Evolutionary conservation across 768 basidiomycete species (phyloP), one percentile per base, ranked within the genome.

Genomic region (Leucosporidium scottii): DNA sequence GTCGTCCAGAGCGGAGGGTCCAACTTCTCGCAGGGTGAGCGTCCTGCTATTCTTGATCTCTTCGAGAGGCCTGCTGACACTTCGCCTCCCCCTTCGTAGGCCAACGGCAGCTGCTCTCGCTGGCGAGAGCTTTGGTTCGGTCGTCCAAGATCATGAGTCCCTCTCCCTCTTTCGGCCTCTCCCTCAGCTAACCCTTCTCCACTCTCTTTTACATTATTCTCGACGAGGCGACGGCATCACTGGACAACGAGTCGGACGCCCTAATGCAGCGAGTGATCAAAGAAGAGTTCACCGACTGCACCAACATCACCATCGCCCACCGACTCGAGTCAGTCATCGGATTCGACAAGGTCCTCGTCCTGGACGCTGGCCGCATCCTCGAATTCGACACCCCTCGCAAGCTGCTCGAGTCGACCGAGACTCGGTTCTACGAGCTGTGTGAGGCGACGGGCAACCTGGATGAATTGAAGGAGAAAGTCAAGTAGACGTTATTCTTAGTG

Each of bases 211-310:
- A 44, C 39, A 44, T 93, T 59, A 85, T 96, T 56, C 81, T 97
- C 18, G 93, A 96, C 51, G 62, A 70, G 55, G 73, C 72, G 0
- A 77, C 76, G 4, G 74, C 75, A 23, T 73, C 75, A 9, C 75
- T 79, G 57, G 79, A 80, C 75, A 59, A 77, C 25, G 90, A 90
- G 78, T 93, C 91, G 0, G 93, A 96, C 79, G 81, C 85, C 65
- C 90, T 89, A 76, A 92, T 98, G 67, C 93, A 96, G 76, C 84
- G 88, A 70, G 94, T 93, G 5, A 94, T 97, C 69, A 83, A 89
- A 1, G 81, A 82, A 59, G 80, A 81, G 80, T 97, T 94, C 80
- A 80, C 82, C 51, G 87, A 91, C 77, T 85, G 86, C 70, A 94
- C 93, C 0, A 55, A 49, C 15, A 59, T 69, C 47, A 60, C 47